Percentiles rank a stretch among this genome's conserved stretches.
Conservation (phyloP, 306 rosid species). For the Rosa chinensis region DNA sequence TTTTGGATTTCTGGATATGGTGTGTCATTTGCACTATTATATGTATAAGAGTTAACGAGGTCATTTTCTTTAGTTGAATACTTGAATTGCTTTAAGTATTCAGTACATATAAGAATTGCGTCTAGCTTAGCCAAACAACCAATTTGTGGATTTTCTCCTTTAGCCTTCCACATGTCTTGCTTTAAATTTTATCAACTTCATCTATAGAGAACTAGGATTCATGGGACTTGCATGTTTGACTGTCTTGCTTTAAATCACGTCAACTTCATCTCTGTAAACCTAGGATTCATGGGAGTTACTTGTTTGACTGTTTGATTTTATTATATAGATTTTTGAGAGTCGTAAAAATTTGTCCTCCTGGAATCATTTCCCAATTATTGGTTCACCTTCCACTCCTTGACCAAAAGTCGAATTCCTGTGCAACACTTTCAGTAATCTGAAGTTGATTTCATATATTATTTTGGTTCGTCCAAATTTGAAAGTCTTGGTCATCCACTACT, state of each 20-base stretch:
- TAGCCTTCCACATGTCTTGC: not conserved
- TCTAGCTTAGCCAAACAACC: not conserved
- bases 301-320: not conserved
- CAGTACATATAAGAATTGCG: not conserved
- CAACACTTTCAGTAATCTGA: too few species aligned
- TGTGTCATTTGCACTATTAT: not conserved
- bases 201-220: not conserved
- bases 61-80: too few species aligned
- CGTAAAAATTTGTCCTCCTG: too few species aligned
- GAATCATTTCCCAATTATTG: too few species aligned
- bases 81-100: too few species aligned
- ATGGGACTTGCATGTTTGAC: not conserved
- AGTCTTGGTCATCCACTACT: too few species aligned
- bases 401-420: not conserved
- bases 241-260: not conserved
- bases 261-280: not conserved
- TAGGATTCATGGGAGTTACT: not conserved
- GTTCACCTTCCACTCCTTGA: too few species aligned
- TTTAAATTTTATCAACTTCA: not conserved
- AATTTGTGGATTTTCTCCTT: not conserved
- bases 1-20: not conserved
- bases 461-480: too few species aligned
- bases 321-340: too few species aligned
- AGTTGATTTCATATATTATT: not conserved
- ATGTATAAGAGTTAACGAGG: not conserved